Evolutionary conservation across 2,329 filamentous ascomycete genomes (phyloP).

Genomic region (Cytospora piceicola): DNA sequence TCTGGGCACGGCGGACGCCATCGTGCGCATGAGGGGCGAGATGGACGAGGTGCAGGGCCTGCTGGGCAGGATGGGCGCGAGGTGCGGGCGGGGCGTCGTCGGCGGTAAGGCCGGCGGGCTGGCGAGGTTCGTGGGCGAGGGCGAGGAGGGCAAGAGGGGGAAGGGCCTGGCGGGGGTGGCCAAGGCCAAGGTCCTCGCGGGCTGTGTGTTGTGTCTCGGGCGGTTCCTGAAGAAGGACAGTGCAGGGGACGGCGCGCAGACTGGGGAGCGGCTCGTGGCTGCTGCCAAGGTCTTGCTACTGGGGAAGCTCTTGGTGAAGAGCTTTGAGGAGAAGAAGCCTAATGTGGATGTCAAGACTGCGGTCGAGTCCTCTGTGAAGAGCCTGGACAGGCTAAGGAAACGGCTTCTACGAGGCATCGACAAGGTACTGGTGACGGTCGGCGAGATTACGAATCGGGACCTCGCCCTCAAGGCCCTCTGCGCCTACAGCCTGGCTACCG

Average conservation of each 20-base stretch:
- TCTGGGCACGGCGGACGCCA: conserved; percentile 89
- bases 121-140: conserved; percentile 47
- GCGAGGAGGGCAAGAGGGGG: conserved; percentile 36
- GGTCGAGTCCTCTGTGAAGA: conserved; percentile 67
- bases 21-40: conserved; percentile 82
- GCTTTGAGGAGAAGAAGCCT: conserved; percentile 58
- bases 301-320: conserved; percentile 74
- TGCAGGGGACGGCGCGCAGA: conserved; percentile 34
- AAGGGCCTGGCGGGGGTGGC: conserved; percentile 42
- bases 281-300: conserved; percentile 76
- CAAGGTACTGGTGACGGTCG: conserved; percentile 66
- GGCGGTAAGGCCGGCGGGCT: conserved; percentile 67
- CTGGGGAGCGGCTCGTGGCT: conserved; percentile 57
- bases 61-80: conserved; percentile 72
- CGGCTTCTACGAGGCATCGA: conserved; percentile 71
- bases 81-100: conserved; percentile 75
- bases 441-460: conserved; percentile 52
- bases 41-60: conserved; percentile 75
- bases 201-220: conserved; percentile 54
- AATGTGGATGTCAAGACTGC: conserved; percentile 42
- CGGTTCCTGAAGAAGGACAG: conserved; percentile 51
- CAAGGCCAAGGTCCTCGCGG: conserved; percentile 54
- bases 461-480: conserved; percentile 74
- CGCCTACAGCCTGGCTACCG: conserved; percentile 81
- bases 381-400: conserved; percentile 63